Evolutionary conservation across 352 stramenopile species (phyloP), one percentile per base, ranked within the genome.

Genomic region (Globisporangium irregulare): DNA sequence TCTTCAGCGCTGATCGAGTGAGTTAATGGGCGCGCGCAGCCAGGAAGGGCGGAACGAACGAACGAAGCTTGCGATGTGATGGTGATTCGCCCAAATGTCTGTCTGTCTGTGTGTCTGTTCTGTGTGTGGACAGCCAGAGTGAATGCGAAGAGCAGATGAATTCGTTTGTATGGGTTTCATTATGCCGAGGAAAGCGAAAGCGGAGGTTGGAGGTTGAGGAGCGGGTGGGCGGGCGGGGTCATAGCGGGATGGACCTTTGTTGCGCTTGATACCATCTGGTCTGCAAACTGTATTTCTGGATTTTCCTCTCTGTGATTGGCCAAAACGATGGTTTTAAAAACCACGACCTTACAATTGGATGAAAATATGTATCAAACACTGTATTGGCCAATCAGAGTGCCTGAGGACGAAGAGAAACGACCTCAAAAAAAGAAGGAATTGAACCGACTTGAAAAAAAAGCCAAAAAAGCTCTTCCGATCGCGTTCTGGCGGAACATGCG

Each of bases 361-460:
- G 18, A 43, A 61, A 61, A 27, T 7, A 20, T 0, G 4, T 8
- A 1, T 3, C 0, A 5, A 22, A 18, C 0, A 18, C 1, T 3
- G 4, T 61, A 29, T 61, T 48, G 8, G 1, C 55, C 55, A 61
- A 43, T 61, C 3, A 46, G 18, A 61, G 18, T 2, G 20, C 24
- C 2, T 0, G 10, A 61, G 24, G 18, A 60, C 8, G 29, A 48
- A 27, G 29, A 61, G 55, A 46, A 61, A 61, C 29, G 55, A n/a
- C 27, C 18, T 25, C 24, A 58, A 61, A 61, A 27, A 61, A 43
- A 61, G 55, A 61, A 61, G 55, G 55, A 48, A 61, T 10, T 12
- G 55, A 61, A 61, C 55, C 55, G 55, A 61, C 55, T 61, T 61
- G 55, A 61, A 61, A 46, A 51, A 32, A 32, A 32, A 29, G 43